Evolutionary conservation across 306 rosid species (phyloP), one percentile per base, ranked within the genome.

Genomic region (Dryas octopetala): DNA sequence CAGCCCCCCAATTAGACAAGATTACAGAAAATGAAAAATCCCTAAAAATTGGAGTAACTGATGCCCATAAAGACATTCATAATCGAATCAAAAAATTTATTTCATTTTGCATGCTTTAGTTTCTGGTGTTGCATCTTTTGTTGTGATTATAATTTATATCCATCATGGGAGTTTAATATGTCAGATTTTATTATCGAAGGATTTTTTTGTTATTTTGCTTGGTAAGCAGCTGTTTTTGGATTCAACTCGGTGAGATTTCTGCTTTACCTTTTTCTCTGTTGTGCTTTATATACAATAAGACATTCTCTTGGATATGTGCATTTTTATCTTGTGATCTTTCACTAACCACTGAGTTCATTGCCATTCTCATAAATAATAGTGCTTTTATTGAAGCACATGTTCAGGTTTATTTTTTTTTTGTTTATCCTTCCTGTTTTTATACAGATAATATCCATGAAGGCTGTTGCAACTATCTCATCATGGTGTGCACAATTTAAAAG

Each of bases 401-500:
- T 77, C 50, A 14, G 70, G 40, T 64, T 74, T 15, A 54, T 68
- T 28, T 74, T 73, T 74, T 54, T 73, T 50, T 74, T 77, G 73
- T 62, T 66, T 75, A 76, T 77, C 67, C 40, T 49, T 41, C 57
- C 43, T 85, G 72, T 81, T 66, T 77, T 62, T 60, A 54, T 72
- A 74, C 88, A 94, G 98, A 82, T 85, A 52, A 85, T 81, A 75
- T 85, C 97, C 43, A 48, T 90, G 82, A 91, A 91, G 89, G 89
- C 89, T 76, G 77, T 90, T 81, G 89, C 98, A 62, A 78, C 69
- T 69, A 72, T 90, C 75, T 85, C 87, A 52, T 84, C 78, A 32
- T 90, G 90, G 86, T 86, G 93, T 82, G 77, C 81, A 70, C 87
- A 82, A 82, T 76, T 83, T 70, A 83, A 53, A 83, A 79, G 62